Conservation (phyloP, 2,329 filamentous ascomycete genomes). For the Colletotrichum musae region DNA sequence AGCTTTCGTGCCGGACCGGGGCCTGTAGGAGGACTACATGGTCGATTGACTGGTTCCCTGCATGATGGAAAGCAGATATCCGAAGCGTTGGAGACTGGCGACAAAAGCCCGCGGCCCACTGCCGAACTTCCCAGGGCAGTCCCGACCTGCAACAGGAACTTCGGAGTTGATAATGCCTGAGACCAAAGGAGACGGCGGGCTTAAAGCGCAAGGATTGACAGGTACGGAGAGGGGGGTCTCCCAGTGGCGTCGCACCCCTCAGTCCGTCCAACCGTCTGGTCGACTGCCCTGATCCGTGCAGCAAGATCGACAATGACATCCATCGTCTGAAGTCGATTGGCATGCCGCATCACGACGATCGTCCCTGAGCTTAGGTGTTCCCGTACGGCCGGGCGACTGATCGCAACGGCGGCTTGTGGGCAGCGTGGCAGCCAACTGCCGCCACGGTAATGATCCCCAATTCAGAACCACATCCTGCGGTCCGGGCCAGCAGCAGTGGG, state of each 20-base stretch:
- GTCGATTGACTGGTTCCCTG: slow-evolving; percentile 25
- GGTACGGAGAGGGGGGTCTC: background rate
- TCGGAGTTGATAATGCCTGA: slow-evolving; percentile 23
- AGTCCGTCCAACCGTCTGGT: background rate
- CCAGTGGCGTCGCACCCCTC: slow-evolving; percentile 2
- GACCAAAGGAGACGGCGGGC: slow-evolving; percentile 14
- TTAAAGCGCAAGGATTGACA: slow-evolving; percentile 12
- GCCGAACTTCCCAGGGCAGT: slow-evolving; percentile 20
- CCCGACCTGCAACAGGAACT: slow-evolving; percentile 31
- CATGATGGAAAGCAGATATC: slow-evolving; percentile 28
- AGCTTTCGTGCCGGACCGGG: slow-evolving; percentile 28
- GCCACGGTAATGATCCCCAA: slow-evolving; percentile 1
- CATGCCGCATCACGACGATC: slow-evolving; percentile 24
- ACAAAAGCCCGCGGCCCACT: slow-evolving; percentile 9
- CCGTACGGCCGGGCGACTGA: slow-evolving; percentile 29
- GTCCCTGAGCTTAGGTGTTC: slow-evolving; percentile 4
- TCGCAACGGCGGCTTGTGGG: slow-evolving; percentile 5
- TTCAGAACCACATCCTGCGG: background rate
- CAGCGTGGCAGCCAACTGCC: background rate
- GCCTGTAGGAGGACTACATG: background rate
- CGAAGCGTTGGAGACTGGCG: slow-evolving; percentile 23
- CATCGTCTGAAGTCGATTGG: slow-evolving; percentile 21
- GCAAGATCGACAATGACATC: slow-evolving; percentile 24
- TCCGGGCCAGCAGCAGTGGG: slow-evolving; percentile 15
- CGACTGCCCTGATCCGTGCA: slow-evolving; percentile 15